Evolutionary conservation across 768 basidiomycete genomes (phyloP), one percentile per base, ranked within the genome.

Genomic region (Hygrophoropsis aurantiaca): DNA sequence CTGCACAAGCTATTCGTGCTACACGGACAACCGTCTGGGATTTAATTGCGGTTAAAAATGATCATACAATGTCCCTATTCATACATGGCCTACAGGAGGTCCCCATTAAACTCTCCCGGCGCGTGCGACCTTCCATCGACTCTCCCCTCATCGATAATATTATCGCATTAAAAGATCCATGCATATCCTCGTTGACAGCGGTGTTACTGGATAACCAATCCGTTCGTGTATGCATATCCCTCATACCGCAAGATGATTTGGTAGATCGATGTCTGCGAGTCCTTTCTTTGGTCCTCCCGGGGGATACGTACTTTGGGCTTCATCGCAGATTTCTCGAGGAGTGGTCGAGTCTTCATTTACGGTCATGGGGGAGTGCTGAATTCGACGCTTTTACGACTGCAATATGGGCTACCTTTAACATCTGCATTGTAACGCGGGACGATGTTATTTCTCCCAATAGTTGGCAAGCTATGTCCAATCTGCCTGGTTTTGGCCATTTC

Each of bases 1-100:
- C 84, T 2, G 75, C 79, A 0, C 70, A 77, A 1, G 68, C 88
- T 3, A 65, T 93, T 32, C 71, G 77, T 16, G 78, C 82, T 2
- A 87, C 85, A 3, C 80, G 93, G 16, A 66, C 67, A 6, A 67
- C 73, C 11, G 72, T 90, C 11, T 74, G 74, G 60, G 94, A 97
- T 62, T 69, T 93, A 9, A 65, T 95, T 4, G 65, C 86, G 13
- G 64, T 90, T 40, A 80, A 77, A 40, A 75, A 81, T 3, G 71
- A 79, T 39, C 75, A 81, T 24, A 62, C 62, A 8, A 63, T 91
- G 9, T 63, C 69, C 0, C 58, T 93, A 3, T 64, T 86, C 32
- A 88, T 84, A 0, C 85, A 88, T 52, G 87, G 84, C 1, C 54
- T 71, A 9, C 62, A 63, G n/a, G 66, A 70, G 53, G 46, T 81